A percentile compares a stretch with the other conserved stretches of the same genome.
Conservation (phyloP, 495 filamentous ascomycete species). For the Penicillium coprophilum region DNA sequence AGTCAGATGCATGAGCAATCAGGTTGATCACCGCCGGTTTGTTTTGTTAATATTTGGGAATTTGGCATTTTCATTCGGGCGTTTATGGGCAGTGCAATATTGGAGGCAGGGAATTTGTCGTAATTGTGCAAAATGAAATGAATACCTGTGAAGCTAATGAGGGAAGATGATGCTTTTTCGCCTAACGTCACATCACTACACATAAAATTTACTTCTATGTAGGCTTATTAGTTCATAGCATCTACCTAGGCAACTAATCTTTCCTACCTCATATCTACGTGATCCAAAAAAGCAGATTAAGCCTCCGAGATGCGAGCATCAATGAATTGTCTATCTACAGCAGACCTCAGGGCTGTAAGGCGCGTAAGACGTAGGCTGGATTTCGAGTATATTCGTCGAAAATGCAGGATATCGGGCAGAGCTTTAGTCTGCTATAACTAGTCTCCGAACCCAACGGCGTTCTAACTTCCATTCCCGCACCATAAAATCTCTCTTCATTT, state of each 20-base stretch:
- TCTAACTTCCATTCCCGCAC: not conserved
- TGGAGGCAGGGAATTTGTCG: not conserved
- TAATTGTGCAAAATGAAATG: not conserved
- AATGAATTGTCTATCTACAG: not conserved
- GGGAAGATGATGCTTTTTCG: no score
- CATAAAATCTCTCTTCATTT: not conserved
- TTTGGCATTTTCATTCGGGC: not conserved
- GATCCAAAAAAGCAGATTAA: not conserved
- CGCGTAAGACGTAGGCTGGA: not conserved
- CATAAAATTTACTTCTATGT: no score
- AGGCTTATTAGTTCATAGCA: not conserved
- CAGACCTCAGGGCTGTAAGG: not conserved
- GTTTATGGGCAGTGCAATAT: not conserved
- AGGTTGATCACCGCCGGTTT: not conserved
- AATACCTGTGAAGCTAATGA: not conserved
- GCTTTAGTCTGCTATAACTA: not conserved
- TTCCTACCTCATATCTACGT: not conserved
- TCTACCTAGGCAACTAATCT: not conserved
- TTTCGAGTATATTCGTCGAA: not conserved
- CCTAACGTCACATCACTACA: no score
- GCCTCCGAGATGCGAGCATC: not conserved
- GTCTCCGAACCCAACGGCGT: not conserved
- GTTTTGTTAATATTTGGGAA: not conserved
- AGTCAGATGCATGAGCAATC: conserved; percentile 6
- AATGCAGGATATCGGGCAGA: not conserved